A percentile compares a stretch with the other conserved stretches of the same genome.
Evolutionary conservation across 129 eudicot genomes (phyloP).

Genomic region (Chrysanthemum seticuspe): DNA sequence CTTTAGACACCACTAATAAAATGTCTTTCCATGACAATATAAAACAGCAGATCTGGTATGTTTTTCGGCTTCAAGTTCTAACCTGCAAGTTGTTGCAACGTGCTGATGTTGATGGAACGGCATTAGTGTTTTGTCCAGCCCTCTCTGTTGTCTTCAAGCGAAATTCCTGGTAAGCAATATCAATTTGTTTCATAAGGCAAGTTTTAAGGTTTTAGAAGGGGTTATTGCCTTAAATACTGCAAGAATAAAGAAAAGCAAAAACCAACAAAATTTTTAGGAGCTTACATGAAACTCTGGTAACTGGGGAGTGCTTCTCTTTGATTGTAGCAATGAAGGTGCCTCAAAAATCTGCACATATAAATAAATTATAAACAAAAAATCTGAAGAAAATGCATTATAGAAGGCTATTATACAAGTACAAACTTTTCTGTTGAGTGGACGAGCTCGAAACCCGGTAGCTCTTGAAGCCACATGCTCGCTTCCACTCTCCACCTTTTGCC

Average conservation of each 20-base stretch:
- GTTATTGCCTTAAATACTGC: background rate
- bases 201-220: slow-evolving; percentile 1
- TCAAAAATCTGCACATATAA: slow-evolving; percentile 69
- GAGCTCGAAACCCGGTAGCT: slow-evolving; percentile 70
- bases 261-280: background rate
- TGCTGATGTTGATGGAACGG: slow-evolving; percentile 44
- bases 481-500: slow-evolving; percentile 48
- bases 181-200: slow-evolving; percentile 2
- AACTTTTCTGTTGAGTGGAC: slow-evolving; percentile 87
- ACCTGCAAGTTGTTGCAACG: slow-evolving; percentile 51
- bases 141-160: slow-evolving; percentile 74
- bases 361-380: background rate
- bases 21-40: background rate
- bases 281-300: slow-evolving; percentile 68
- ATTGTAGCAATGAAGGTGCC: slow-evolving; percentile 55
- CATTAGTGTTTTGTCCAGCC: slow-evolving; percentile 63
- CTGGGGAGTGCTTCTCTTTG: slow-evolving; percentile 66
- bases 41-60: slow-evolving; percentile 9
- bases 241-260: background rate
- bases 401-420: slow-evolving; percentile 8
- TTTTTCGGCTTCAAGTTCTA: background rate
- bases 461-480: slow-evolving; percentile 44
- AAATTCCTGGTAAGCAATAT: slow-evolving; percentile 64
- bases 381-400: background rate
- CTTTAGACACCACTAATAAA: background rate